Conservation (phyloP, 805 yeast species). For the Metschnikowia continentalis region DNA sequence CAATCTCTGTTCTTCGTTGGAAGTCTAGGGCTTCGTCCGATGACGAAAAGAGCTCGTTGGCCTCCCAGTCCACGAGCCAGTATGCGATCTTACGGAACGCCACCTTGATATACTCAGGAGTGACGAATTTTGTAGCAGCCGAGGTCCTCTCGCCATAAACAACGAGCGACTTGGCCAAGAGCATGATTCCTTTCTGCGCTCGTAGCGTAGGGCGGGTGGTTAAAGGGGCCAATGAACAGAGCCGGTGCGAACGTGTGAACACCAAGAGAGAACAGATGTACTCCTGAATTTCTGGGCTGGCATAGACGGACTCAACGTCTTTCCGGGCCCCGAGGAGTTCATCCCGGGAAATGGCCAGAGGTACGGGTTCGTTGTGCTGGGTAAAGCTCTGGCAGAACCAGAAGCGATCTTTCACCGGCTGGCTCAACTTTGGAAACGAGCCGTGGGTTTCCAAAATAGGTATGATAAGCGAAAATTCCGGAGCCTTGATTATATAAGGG, state of each 20-base stretch:
- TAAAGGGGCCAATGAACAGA: conserved; percentile 36
- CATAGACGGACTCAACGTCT: conserved; percentile 18
- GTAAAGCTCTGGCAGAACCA: conserved; percentile 18
- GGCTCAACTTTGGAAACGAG: conserved; percentile 11
- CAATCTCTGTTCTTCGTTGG: conserved; percentile 23
- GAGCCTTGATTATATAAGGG: conserved; percentile 6
- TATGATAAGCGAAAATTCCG: conserved; percentile 9
- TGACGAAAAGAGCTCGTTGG: conserved; percentile 17
- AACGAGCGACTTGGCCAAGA: conserved; percentile 27
- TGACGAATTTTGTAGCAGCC: conserved; percentile 21
- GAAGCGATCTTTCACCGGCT: conserved; percentile 15
- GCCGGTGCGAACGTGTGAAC: conserved; percentile 35
- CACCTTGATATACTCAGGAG: conserved; percentile 37
- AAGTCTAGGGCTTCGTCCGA: conserved; percentile 8
- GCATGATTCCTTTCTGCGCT: conserved; percentile 27
- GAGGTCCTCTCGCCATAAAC: conserved; percentile 12
- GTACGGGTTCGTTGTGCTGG: background rate
- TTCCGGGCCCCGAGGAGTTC: conserved; percentile 7
- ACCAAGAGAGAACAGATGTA: conserved; percentile 37
- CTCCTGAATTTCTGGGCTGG: conserved; percentile 33
- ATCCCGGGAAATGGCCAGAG: background rate
- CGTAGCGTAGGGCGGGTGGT: conserved; percentile 32
- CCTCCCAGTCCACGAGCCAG: conserved; percentile 44
- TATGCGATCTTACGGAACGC: conserved; percentile 37
- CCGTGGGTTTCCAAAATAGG: conserved; percentile 9